Percentiles rank a stretch among this genome's conserved stretches.
These are phyloP conservation scores for Penicillium pulvis DNA, from an alignment of 495 filamentous ascomycete genomes.

Conservation along the genomic window DNA sequence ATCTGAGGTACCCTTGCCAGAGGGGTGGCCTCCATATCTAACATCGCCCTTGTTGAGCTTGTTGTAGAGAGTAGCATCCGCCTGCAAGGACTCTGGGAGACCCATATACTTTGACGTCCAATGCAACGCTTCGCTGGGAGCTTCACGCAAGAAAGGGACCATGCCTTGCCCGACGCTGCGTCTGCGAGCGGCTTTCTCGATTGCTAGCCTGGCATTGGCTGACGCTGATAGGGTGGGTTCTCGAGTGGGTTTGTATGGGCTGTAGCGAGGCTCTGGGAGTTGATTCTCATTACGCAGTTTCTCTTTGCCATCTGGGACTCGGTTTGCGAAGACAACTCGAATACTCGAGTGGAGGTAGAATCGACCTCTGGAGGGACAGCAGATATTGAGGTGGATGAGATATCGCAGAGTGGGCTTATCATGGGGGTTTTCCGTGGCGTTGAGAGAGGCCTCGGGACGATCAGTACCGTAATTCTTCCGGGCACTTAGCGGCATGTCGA, in stretches of 20 bases:
- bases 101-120: slow-evolving; percentile 32
- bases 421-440: slow-evolving; percentile 47
- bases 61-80: slow-evolving; percentile 49
- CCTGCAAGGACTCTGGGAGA: slow-evolving; percentile 10
- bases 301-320: slow-evolving; percentile 96
- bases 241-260: slow-evolving; percentile 72
- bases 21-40: slow-evolving; percentile 62
- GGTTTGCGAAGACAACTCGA: slow-evolving; percentile 95
- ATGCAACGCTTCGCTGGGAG: slow-evolving; percentile 18
- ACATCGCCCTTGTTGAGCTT: slow-evolving; percentile 69
- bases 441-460: slow-evolving; percentile 42
- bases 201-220: slow-evolving; percentile 33
- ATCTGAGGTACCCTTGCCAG: slow-evolving; percentile 39
- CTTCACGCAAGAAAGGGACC: slow-evolving; percentile 17
- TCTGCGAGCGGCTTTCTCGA: slow-evolving; percentile 59
- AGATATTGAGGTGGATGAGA: slow-evolving; percentile 92
- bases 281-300: slow-evolving; percentile 89
- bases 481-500: slow-evolving; percentile 63
- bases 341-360: slow-evolving; percentile 91
- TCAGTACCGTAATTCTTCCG: slow-evolving; percentile 53
- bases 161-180: slow-evolving; percentile 58
- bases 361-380: slow-evolving; percentile 78
- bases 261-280: slow-evolving; percentile 83
- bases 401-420: slow-evolving; percentile 86
- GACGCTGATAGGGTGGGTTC: slow-evolving; percentile 34